Evolutionary conservation across 176 grass and related monocot species (phyloP).

Genomic region (Avena atlantica): DNA sequence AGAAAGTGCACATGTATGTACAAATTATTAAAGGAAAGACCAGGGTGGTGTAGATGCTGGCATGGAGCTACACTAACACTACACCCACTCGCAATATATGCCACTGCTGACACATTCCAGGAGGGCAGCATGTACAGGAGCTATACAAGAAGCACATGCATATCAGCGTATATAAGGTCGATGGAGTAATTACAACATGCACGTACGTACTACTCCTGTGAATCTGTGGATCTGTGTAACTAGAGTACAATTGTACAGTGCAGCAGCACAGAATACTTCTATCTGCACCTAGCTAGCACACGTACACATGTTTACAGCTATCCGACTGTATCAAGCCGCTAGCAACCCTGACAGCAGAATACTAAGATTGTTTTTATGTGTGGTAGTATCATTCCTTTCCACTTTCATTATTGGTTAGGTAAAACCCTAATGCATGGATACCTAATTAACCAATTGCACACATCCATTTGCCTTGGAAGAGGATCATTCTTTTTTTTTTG

Average conservation of each 20-base stretch:
- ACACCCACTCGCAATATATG: constrained; percentile 46
- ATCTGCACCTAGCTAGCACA: constrained; percentile 14
- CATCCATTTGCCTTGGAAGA: not conserved
- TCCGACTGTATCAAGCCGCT: not conserved
- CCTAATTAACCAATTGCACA: not conserved
- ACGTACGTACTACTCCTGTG: constrained; percentile 15
- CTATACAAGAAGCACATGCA: constrained; percentile 24
- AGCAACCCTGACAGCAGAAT: not conserved
- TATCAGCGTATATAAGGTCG: constrained; percentile 6
- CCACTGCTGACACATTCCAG: constrained; percentile 43
- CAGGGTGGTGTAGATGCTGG: constrained; percentile 1
- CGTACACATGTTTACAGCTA: not conserved
- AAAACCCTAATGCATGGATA: constrained; percentile 10
- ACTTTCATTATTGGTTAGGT: constrained; percentile 47
- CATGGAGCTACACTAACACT: constrained; percentile 14
- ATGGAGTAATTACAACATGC: constrained; percentile 41
- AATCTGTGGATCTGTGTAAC: not conserved
- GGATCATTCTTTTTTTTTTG: not conserved
- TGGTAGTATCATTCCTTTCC: constrained; percentile 36
- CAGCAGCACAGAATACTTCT: not conserved
- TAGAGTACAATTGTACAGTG: constrained; percentile 17
- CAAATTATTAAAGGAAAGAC: constrained; percentile 11
- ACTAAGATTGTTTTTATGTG: not conserved
- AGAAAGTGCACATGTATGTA: not conserved
- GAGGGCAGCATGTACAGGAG: constrained; percentile 20